These are phyloP conservation scores for Theobroma cacao DNA, from an alignment of 345 rosid genomes.

Conservation along the genomic window DNA sequence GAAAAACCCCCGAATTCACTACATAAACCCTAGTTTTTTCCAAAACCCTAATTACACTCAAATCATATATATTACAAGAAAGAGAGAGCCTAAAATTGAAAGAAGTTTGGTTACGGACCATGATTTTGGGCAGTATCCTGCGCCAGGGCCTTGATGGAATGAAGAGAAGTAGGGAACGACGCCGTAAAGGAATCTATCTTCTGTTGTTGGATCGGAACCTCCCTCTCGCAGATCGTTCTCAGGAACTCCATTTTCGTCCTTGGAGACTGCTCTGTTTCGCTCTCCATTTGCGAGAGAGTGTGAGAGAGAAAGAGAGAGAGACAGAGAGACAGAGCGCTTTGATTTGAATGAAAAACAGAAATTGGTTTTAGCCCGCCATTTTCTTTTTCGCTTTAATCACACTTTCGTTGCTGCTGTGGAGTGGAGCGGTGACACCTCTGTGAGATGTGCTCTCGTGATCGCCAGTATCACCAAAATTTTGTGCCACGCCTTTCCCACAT, in stretches of 20 bases:
- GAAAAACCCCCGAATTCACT: not conserved
- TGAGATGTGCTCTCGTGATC: too few relatives aligned
- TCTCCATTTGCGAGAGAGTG: constrained; percentile 22
- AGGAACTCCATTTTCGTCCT: constrained; percentile 55
- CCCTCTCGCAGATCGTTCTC: constrained; percentile 40
- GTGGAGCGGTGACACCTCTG: too few relatives aligned
- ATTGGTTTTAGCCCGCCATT: constrained; percentile 24
- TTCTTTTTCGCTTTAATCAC: not conserved
- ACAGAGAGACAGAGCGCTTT: not conserved
- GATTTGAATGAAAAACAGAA: constrained; percentile 6
- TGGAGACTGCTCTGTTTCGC: constrained; percentile 29
- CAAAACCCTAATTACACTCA: constrained; percentile 25
- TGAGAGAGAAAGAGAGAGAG: not conserved
- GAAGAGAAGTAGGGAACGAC: constrained; percentile 42
- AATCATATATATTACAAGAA: not conserved
- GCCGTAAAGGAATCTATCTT: constrained; percentile 48
- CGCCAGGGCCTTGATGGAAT: constrained; percentile 44
- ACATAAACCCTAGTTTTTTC: constrained; percentile 13
- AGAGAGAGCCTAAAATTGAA: not conserved
- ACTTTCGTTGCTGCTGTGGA: too few relatives aligned
- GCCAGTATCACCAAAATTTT: too few relatives aligned
- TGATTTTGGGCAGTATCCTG: constrained; percentile 48
- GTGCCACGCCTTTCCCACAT: too few relatives aligned
- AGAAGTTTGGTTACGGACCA: constrained; percentile 34
- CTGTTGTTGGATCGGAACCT: constrained; percentile 36